Conservation (phyloP, 345 rosid species). For the Fremontodendron californicum region DNA sequence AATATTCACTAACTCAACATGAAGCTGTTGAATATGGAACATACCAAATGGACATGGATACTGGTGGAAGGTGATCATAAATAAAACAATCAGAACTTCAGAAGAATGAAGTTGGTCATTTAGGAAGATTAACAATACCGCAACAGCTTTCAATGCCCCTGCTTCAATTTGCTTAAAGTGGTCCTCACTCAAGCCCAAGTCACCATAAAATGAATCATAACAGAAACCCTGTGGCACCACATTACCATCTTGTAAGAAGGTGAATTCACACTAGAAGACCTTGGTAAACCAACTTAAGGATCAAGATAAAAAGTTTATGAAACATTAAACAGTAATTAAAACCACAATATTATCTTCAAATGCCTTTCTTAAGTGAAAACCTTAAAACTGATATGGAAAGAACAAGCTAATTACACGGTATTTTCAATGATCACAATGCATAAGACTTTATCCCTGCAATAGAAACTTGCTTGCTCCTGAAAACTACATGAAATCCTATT, state of each 20-base stretch:
- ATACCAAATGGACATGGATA: neutral
- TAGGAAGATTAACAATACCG: slow-evolving; percentile 41
- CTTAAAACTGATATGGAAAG: neutral
- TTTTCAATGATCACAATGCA: neutral
- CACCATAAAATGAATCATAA: slow-evolving; percentile 93
- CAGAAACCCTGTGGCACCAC: slow-evolving; percentile 74
- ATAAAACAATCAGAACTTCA: neutral
- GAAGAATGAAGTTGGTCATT: neutral
- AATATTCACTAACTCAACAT: neutral
- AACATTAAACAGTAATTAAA: neutral
- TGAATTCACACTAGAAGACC: neutral
- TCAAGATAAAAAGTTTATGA: neutral
- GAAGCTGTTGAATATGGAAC: neutral
- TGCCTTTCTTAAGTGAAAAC: neutral
- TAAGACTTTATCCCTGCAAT: neutral
- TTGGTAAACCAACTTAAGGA: neutral
- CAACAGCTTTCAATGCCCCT: slow-evolving; percentile 65
- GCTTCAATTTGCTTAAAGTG: slow-evolving; percentile 76
- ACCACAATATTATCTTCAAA: neutral
- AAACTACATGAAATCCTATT: neutral
- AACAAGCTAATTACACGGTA: neutral
- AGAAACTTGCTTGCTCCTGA: neutral
- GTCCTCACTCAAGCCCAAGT: slow-evolving; percentile 77
- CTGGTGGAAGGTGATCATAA: neutral
- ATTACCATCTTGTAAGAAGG: slow-evolving; percentile 5